Conservation (phyloP, 192 early-diverging fungal genomes). For the Gonapodya sp. region DNA sequence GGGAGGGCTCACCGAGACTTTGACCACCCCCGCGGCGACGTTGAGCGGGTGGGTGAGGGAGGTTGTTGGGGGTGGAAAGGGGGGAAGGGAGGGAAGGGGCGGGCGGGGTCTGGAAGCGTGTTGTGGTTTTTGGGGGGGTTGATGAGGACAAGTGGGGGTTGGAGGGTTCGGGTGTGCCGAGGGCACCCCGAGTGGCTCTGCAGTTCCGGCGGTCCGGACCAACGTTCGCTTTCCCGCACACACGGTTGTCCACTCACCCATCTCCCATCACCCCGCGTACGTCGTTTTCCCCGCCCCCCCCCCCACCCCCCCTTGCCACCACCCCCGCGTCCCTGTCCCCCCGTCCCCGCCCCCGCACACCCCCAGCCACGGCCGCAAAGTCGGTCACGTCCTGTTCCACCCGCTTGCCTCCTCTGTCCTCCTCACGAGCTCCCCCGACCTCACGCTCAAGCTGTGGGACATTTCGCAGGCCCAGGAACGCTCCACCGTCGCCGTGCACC, state of each 20-base stretch:
- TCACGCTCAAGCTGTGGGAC: slow-evolving; percentile 90
- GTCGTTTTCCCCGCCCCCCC: background rate
- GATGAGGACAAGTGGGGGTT: background rate
- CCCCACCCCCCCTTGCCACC: background rate
- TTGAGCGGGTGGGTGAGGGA: slow-evolving; percentile 74
- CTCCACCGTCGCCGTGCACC: slow-evolving; percentile 72
- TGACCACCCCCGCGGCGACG: slow-evolving; percentile 67
- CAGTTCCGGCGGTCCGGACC: too few relatives aligned
- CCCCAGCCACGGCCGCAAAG: slow-evolving; percentile 41
- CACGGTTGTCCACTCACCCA: background rate
- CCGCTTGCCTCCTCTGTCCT: slow-evolving; percentile 91
- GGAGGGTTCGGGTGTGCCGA: background rate
- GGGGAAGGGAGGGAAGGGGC: background rate
- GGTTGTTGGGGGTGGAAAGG: slow-evolving; percentile 14
- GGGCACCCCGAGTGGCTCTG: too few relatives aligned
- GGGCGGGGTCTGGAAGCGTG: background rate
- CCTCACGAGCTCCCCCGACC: slow-evolving; percentile 77
- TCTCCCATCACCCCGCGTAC: background rate
- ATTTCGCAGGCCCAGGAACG: slow-evolving; percentile 69
- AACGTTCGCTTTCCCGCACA: too few relatives aligned
- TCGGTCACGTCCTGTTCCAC: slow-evolving; percentile 98
- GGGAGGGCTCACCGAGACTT: slow-evolving; percentile 57
- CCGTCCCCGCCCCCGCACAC: slow-evolving; percentile 3
- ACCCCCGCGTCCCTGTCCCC: background rate
- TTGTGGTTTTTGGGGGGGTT: background rate